Evolutionary conservation across 345 rosid genomes (phyloP), one percentile per base, ranked within the genome.

Genomic region (Lepidium didymum): DNA sequence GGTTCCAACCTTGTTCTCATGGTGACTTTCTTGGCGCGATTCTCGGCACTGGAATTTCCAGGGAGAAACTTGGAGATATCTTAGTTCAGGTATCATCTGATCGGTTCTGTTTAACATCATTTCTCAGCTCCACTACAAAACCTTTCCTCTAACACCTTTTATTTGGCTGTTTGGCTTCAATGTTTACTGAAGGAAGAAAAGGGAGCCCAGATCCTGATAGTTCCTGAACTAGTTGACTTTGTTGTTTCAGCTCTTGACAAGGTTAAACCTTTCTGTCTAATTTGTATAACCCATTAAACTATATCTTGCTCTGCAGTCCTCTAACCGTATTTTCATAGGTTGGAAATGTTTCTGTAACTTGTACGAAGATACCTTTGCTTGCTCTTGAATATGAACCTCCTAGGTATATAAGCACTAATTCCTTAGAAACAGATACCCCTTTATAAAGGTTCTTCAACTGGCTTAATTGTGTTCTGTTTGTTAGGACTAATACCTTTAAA

Each of bases 1-100:
- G 80, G 57, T 88, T 93, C 65, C 83, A 86, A 71, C 78, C 85
- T 10, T 90, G 90, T 79, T 85, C 92, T 77, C 97, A 93, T 66
- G 95, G 96, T 69, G 95, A 93, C 81, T 90, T 88, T 75, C 97
- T 90, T 70, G 97, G 98, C 7, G 69, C 98, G 45, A 86, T 93
- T 83, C 90, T 93, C 68, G 97, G 94, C 52, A 84, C 97, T 10
- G 97, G 97, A 51, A 88, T 93, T 71, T 79, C 85, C 14, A 81
- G 96, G 71, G 96, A 87, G 29, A 90, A 90, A 80, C 81, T 90
- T 8, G 98, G 98, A 62, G 98, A 93, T 77, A 87, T 93, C 72
- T 69, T 90, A 56, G 72, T 93, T 80, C 94, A 88, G 97, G 98
- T 92, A 77, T 45, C 47, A 64, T 77, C 15, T 49, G 38, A 67